phyloP scores from a whole-genome alignment of 257 asterid genomes.

The Scutellaria galericulata region DNA sequence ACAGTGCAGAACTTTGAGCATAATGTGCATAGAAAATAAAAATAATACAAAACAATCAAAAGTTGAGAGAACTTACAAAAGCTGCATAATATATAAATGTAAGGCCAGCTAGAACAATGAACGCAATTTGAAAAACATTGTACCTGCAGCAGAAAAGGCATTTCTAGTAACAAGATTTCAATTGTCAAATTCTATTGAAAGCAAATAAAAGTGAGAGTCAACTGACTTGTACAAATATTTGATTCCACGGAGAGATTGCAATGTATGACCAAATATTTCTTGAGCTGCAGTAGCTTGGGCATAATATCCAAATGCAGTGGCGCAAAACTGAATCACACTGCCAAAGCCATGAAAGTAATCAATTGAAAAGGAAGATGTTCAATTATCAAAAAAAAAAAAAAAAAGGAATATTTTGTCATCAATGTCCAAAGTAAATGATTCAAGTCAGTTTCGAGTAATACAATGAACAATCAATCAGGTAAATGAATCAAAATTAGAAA shows the following conservation, averaged over 20 bases:
- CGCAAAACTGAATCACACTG: slow-evolving; percentile 96
- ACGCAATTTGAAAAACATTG: slow-evolving; percentile 84
- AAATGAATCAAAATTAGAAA: background rate
- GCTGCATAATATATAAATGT: slow-evolving; percentile 84
- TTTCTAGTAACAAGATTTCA: slow-evolving; percentile 23
- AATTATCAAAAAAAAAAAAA: background rate
- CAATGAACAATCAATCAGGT: too few species aligned
- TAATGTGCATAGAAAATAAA: slow-evolving; percentile 22
- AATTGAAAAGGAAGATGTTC: slow-evolving; percentile 3
- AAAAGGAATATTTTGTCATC: background rate
- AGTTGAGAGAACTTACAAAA: slow-evolving; percentile 64
- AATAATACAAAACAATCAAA: background rate
- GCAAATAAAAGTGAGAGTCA: slow-evolving; percentile 25
- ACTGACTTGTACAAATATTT: slow-evolving; percentile 90
- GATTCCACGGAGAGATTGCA: slow-evolving; percentile 92
- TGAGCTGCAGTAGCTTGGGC: slow-evolving; percentile 98
- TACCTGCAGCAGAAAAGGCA: slow-evolving; percentile 58
- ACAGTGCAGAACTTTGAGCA: slow-evolving; percentile 22
- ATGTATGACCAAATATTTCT: slow-evolving; percentile 93
- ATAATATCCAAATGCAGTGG: slow-evolving; percentile 90
- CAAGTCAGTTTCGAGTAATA: too few species aligned
- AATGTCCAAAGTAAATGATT: background rate
- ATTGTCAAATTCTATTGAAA: background rate
- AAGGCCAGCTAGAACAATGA: slow-evolving; percentile 82
- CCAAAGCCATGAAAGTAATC: slow-evolving; percentile 18